A percentile compares a stretch with the other conserved stretches of the same genome.
Evolutionary conservation across 2,329 filamentous ascomycete species (phyloP).

Genomic region (Clonostachys byssicola): DNA sequence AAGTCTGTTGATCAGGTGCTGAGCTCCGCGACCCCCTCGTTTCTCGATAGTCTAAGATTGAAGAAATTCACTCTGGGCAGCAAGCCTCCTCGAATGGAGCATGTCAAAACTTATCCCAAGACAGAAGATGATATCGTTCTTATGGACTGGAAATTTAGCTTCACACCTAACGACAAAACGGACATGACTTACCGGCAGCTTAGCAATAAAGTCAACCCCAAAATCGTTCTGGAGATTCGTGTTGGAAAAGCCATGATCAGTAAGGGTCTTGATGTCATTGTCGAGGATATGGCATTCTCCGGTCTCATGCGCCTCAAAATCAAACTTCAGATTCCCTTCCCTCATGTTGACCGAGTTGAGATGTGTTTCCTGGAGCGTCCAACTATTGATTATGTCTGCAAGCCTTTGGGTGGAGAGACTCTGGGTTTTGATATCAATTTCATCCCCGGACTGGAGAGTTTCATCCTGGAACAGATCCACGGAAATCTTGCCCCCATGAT

Average conservation of each 20-base stretch:
- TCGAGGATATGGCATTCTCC: slow-evolving; percentile 95
- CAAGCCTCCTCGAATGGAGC: slow-evolving; percentile 93
- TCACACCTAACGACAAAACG: slow-evolving; percentile 89
- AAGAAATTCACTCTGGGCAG: slow-evolving; percentile 91
- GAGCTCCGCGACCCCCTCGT: slow-evolving; percentile 85
- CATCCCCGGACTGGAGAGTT: slow-evolving; percentile 87
- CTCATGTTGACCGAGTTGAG: slow-evolving; percentile 90
- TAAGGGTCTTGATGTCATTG: slow-evolving; percentile 95
- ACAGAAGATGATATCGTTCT: slow-evolving; percentile 92
- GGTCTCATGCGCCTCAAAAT: slow-evolving; percentile 96
- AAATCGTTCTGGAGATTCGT: slow-evolving; percentile 90
- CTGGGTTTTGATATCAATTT: slow-evolving; percentile 99
- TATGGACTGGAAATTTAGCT: slow-evolving; percentile 99
- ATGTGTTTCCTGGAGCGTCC: slow-evolving; percentile 91
- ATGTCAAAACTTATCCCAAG: slow-evolving; percentile 97
- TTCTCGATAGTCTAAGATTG: slow-evolving; percentile 89
- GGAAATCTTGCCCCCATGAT: slow-evolving; percentile 93
- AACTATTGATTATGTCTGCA: slow-evolving; percentile 94
- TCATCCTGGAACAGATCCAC: slow-evolving; percentile 96
- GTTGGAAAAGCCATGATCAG: slow-evolving; percentile 95
- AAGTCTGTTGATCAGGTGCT: slow-evolving; percentile 94
- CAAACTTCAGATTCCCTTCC: slow-evolving; percentile 94
- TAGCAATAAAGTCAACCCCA: slow-evolving; percentile 95
- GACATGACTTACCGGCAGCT: slow-evolving; percentile 89
- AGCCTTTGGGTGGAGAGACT: slow-evolving; percentile 89